Base-by-base conservation (phyloP, 805 yeast genomes). In the Candida mattraensis region DNA sequence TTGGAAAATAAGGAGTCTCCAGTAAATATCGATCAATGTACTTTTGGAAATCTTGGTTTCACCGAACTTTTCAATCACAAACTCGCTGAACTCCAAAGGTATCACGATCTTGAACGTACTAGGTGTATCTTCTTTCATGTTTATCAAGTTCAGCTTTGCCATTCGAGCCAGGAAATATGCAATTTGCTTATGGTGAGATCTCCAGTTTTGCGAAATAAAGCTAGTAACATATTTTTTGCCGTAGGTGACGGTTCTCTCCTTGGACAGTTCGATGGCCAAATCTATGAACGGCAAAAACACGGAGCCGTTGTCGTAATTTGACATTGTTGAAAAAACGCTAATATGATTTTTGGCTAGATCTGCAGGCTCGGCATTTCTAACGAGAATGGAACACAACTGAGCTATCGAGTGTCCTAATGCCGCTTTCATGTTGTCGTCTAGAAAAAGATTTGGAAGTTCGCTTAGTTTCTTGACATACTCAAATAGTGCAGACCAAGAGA, bases 311-410 rank as follows among this genome's bases (percentile, higher is more conserved):
- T 60, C 56, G 11, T 65, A 48, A n/a, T 51, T 42, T 12, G 63
- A 35, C 46, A 72, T 60, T 17, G 61, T 58, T 5, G 65, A 67
- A 43, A 74, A 68, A 16, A 79, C 50, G 9, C 47, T 44, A 17
- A 64, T 64, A 49, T 76, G 79, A 30, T 59, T 60, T 45, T 67
- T 72, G 2, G 78, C 69, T 35, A 80, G 60, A 6, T 60, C 60
- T 37, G 24, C 16, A 5, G 71, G 50, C 12, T 58, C 59, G 50
- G 78, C 60, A 51, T 80, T 80, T 66, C 87, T 75, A 33, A 79
- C 53, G 17, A 78, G 43, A 10, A 75, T 56, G 2, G 77, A 57
- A 30, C 74, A 63, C 24, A 78, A 56, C 45, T 76, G 74, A 3
- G 72, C 60, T 24, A 72, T 29, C 3, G 63, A 24, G 27, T 55